These are phyloP conservation scores for Microdochium paspali DNA, from an alignment of 2,329 filamentous ascomycete genomes.

Conservation along the genomic window DNA sequence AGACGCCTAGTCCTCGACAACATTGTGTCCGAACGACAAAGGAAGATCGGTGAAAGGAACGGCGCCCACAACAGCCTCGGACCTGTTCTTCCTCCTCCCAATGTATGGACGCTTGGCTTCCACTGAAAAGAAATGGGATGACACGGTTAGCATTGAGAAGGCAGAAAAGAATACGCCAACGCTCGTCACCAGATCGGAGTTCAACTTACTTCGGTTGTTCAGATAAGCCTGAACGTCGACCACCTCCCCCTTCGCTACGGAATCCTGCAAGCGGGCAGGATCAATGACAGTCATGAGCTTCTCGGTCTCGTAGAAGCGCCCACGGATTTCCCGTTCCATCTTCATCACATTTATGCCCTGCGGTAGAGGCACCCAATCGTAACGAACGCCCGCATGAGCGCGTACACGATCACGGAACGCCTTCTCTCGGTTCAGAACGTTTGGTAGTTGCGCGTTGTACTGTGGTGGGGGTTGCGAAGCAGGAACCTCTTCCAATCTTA, in stretches of 20 bases:
- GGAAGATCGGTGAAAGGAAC: constrained; percentile 4
- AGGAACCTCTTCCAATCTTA: constrained; percentile 12
- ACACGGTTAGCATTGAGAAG: too few species aligned
- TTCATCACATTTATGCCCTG: constrained; percentile 10
- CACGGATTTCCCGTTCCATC: constrained; percentile 34
- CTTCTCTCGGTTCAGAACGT: constrained; percentile 16
- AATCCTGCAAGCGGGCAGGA: constrained; percentile 24
- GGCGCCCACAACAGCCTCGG: constrained; percentile 7
- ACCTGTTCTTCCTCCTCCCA: constrained; percentile 11
- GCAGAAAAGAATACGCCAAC: too few species aligned
- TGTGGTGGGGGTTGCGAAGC: constrained; percentile 3
- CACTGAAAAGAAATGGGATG: constrained; percentile 5
- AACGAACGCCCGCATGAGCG: constrained; percentile 10
- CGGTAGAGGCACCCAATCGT: constrained; percentile 21
- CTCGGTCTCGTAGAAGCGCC: constrained; percentile 49
- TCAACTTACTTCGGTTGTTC: constrained; percentile 35
- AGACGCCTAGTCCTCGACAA: constrained; percentile 3
- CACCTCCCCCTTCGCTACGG: constrained; percentile 26
- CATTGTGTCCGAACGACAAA: constrained; percentile 3
- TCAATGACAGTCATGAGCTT: constrained; percentile 41
- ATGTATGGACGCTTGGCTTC: constrained; percentile 35
- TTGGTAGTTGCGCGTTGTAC: constrained; percentile 8
- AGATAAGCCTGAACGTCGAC: constrained; percentile 37
- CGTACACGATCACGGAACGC: constrained; percentile 18
- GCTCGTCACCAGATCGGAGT: too few species aligned